Conservation (phyloP, 495 filamentous ascomycete genomes). For the Halenospora varia region DNA sequence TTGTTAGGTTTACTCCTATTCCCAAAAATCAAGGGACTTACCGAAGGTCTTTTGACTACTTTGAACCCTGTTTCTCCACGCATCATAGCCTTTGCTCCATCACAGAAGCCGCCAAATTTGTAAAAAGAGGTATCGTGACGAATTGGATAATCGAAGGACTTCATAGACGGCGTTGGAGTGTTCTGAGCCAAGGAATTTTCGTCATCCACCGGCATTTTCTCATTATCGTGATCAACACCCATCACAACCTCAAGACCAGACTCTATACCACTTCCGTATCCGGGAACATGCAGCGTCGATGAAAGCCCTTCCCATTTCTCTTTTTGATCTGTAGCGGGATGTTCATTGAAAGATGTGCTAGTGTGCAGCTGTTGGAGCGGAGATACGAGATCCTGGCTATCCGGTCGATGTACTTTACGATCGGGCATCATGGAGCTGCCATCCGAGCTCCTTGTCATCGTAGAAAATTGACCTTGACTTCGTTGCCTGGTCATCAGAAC, state of each 20-base stretch:
- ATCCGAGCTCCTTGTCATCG: constrained; percentile 10
- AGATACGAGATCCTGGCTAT: constrained; percentile 6
- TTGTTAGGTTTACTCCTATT: constrained; percentile 9
- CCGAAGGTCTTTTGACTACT: constrained; percentile 22
- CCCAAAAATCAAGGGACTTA: constrained; percentile 7
- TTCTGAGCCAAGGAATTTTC: background rate
- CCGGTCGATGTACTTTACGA: background rate
- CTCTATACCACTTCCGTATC: constrained; percentile 6
- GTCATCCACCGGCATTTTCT: constrained; percentile 3
- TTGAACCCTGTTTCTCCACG: constrained; percentile 22
- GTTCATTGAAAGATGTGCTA: constrained; percentile 9
- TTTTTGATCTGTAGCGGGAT: background rate
- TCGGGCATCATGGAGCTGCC: constrained; percentile 18
- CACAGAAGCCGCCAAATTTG: constrained; percentile 24
- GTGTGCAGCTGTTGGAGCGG: background rate
- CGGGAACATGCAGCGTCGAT: constrained; percentile 3
- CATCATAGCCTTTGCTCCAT: constrained; percentile 17
- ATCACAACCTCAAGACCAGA: constrained; percentile 14
- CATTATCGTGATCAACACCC: constrained; percentile 12
- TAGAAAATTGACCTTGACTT: constrained; percentile 14
- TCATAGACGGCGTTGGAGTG: constrained; percentile 13
- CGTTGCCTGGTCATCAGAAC: constrained; percentile 11
- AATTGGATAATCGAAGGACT: constrained; percentile 20
- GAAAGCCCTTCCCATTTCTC: constrained; percentile 7
- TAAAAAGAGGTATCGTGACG: constrained; percentile 23